Evolutionary conservation across 1,284 basidiomycete species (phyloP).

Genomic region (Austropuccinia psidii): DNA sequence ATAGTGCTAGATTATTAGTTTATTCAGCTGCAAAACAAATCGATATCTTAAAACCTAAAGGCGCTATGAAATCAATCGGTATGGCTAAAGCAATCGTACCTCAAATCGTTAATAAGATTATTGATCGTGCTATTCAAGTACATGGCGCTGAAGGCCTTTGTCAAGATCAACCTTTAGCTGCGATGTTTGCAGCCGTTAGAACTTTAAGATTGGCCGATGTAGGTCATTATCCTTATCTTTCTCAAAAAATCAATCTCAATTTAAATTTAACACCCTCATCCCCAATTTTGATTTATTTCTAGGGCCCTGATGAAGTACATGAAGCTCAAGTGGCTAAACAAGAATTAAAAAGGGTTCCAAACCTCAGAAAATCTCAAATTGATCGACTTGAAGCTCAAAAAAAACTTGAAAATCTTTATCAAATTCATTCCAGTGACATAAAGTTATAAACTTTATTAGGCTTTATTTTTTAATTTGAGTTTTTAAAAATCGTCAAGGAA

Average conservation of each 20-base stretch:
- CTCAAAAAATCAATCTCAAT: not conserved
- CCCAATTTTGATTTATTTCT: not conserved
- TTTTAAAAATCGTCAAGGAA: no score
- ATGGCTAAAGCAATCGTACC: conserved; percentile 95
- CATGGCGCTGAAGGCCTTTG: conserved; percentile 90
- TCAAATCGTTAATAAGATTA: conserved; percentile 71
- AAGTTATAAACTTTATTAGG: no score
- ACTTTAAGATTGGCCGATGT: conserved; percentile 87
- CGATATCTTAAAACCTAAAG: conserved; percentile 81
- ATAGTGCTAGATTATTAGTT: conserved; percentile 75
- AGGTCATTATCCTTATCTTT: conserved; percentile 43
- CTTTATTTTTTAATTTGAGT: no score
- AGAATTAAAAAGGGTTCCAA: conserved; percentile 29
- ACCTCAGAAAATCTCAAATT: conserved; percentile 19
- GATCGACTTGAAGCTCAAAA: no score
- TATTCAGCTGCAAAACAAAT: conserved; percentile 91
- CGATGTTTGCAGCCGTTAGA: conserved; percentile 67
- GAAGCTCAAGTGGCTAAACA: conserved; percentile 34
- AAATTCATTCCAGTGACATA: no score
- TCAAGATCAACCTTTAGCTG: conserved; percentile 77
- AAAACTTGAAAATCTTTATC: no score
- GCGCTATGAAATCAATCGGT: conserved; percentile 91
- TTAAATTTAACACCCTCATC: not conserved
- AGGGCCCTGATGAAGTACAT: conserved; percentile 37
- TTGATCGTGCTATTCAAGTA: conserved; percentile 89